Conservation (phyloP, 441 rosid species). For the Caryocar brasiliense region DNA sequence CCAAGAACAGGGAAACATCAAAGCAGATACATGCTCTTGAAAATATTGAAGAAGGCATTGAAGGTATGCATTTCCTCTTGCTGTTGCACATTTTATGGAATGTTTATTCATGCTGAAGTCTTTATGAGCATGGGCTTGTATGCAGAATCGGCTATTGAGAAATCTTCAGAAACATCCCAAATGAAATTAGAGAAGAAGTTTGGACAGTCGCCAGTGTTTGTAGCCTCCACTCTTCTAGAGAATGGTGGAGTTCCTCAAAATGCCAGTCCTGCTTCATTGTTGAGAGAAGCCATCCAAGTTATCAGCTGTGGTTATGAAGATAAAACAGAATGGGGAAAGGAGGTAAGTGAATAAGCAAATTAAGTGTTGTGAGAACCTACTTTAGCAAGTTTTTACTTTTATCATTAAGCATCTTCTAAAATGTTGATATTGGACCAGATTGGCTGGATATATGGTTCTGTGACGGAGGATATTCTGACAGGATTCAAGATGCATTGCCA, state of each 20-base stretch:
- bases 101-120: background rate
- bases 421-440: constrained; percentile 72
- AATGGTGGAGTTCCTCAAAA: constrained; percentile 56
- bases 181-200: constrained; percentile 62
- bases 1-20: constrained; percentile 41
- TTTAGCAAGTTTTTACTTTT: constrained; percentile 6
- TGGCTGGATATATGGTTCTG: constrained; percentile 95
- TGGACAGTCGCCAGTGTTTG: constrained; percentile 74
- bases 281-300: constrained; percentile 79
- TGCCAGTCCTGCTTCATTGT: constrained; percentile 44
- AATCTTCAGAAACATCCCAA: constrained; percentile 34
- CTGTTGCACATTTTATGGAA: background rate
- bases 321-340: constrained; percentile 85
- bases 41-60: constrained; percentile 51
- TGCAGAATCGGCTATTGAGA: constrained; percentile 31
- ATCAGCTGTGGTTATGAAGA: constrained; percentile 82
- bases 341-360: constrained; percentile 31
- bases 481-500: constrained; percentile 98
- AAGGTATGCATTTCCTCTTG: constrained; percentile 24
- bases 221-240: constrained; percentile 48
- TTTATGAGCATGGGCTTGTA: too few relatives aligned
- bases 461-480: constrained; percentile 86
- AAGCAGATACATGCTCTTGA: constrained; percentile 67
- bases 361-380: background rate
- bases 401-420: constrained; percentile 62